phyloP scores from a whole-genome alignment of 164 flowering plant species.

The Vitis cinerea region DNA sequence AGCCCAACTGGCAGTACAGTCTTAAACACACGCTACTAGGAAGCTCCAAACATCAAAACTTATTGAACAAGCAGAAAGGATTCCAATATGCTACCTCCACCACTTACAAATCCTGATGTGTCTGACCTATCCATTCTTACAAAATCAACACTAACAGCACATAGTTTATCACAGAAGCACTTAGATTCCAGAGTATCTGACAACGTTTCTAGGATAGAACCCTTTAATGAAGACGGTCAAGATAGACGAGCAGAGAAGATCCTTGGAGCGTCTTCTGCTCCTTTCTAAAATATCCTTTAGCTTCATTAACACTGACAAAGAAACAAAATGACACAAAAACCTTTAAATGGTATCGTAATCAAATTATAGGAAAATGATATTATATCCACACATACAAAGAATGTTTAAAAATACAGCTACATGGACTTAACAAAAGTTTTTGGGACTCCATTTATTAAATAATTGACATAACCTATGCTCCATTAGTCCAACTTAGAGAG shows the following conservation, averaged over 20 bases:
- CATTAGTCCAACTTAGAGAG: too few species aligned
- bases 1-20: constrained; percentile 4
- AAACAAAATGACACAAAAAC: not conserved
- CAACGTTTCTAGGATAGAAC: constrained; percentile 62
- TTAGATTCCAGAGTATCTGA: constrained; percentile 40
- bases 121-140: constrained; percentile 54
- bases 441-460: too few species aligned
- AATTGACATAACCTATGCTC: too few species aligned
- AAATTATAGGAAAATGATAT: too few species aligned
- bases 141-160: constrained; percentile 7
- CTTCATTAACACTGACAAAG: constrained; percentile 49
- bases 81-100: constrained; percentile 40
- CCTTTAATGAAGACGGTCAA: constrained; percentile 40
- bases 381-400: too few species aligned
- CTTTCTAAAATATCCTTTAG: constrained; percentile 24
- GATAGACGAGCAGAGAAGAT: constrained; percentile 18
- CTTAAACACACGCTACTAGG: constrained; percentile 12
- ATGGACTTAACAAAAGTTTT: too few species aligned
- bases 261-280: constrained; percentile 34
- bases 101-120: constrained; percentile 80
- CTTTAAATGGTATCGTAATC: too few species aligned
- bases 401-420: too few species aligned
- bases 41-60: constrained; percentile 14
- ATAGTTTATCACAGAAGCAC: constrained; percentile 6
- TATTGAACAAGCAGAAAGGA: constrained; percentile 13